Evolutionary conservation across 306 rosid genomes (phyloP), one percentile per base, ranked within the genome.

Genomic region (Cucumis hystrix): DNA sequence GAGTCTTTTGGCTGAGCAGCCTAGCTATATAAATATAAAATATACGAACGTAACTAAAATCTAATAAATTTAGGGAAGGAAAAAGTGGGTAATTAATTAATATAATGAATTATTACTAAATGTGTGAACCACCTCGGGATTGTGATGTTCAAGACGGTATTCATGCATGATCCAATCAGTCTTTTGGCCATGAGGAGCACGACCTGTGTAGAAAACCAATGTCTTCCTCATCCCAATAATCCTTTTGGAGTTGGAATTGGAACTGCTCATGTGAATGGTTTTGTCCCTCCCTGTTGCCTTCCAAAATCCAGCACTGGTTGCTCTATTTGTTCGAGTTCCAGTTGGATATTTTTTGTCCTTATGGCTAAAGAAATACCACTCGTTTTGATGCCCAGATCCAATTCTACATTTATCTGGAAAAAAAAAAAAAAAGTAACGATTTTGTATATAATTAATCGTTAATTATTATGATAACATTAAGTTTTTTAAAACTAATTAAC

Each of bases 91-190:
- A 0, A 57, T 57, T 57, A 62, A 51, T 51, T 12, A 12, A 0
- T 49, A 49, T 49, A 43, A 1, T 43, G 49, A 3, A 49, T 49
- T 49, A 49, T 13, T 49, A 43, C 49, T 49, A 14, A 3, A 91
- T 96, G 86, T 96, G 86, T 92, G 96, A 87, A 87, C 92, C 21
- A 87, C 92, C 21, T 91, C 89, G 2, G 83, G 78, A 37, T 83
- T 85, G 56, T 92, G 90, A 41, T 95, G 93, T 0, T 95, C 97
- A 16, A 95, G 97, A 80, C 99, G 99, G 13, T 90, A 92, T 74
- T 95, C 99, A 67, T 95, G 99, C 99, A 95, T 95, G 88, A 95
- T 95, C 99, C 99, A 95, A 43, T 95, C 99, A 43, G 97, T 92
- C 81, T 95, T 95, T 30, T 90, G 97, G 83, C 99, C 99, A 58